These are phyloP conservation scores for Pichia sp. DNA, from an alignment of 1,139 yeast genomes.

Conservation along the genomic window DNA sequence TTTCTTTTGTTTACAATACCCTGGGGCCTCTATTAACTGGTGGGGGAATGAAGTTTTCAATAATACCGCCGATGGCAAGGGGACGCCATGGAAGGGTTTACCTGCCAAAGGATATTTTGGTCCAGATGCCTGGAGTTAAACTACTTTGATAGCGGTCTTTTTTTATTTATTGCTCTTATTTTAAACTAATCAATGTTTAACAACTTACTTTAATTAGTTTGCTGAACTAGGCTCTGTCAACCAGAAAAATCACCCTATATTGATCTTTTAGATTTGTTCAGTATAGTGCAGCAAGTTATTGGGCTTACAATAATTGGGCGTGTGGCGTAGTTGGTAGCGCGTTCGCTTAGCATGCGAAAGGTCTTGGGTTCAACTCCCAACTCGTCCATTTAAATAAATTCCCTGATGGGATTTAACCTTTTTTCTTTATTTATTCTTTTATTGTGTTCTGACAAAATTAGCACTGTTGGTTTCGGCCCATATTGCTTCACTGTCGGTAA, in stretches of 20 bases:
- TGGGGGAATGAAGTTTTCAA: slow-evolving; percentile 51
- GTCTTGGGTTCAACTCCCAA: slow-evolving; percentile 70
- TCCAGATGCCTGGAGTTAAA: slow-evolving; percentile 2
- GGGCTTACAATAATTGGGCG: slow-evolving; percentile 47
- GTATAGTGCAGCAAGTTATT: no score
- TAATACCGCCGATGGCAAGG: slow-evolving; percentile 20
- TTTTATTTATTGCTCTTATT: background rate
- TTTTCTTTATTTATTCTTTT: slow-evolving; percentile 5
- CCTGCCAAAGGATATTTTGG: slow-evolving; percentile 4
- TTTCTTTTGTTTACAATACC: slow-evolving; percentile 36
- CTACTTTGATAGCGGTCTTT: background rate
- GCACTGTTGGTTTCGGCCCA: no score
- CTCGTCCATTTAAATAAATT: slow-evolving; percentile 38
- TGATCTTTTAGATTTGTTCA: no score
- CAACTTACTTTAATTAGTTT: no score
- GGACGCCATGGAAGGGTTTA: slow-evolving; percentile 1
- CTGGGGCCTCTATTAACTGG: slow-evolving; percentile 44
- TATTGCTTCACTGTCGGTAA: no score
- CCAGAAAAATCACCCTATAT: no score
- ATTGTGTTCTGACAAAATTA: no score
- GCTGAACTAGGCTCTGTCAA: no score
- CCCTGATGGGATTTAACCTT: slow-evolving; percentile 2
- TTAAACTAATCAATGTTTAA: no score
- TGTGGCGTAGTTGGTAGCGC: slow-evolving; percentile 74
- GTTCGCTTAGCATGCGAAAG: slow-evolving; percentile 65